Percentiles rank a stretch among this genome's conserved stretches.
Evolutionary conservation across 768 basidiomycete genomes (phyloP).

Genomic region (Podaxis sp.): DNA sequence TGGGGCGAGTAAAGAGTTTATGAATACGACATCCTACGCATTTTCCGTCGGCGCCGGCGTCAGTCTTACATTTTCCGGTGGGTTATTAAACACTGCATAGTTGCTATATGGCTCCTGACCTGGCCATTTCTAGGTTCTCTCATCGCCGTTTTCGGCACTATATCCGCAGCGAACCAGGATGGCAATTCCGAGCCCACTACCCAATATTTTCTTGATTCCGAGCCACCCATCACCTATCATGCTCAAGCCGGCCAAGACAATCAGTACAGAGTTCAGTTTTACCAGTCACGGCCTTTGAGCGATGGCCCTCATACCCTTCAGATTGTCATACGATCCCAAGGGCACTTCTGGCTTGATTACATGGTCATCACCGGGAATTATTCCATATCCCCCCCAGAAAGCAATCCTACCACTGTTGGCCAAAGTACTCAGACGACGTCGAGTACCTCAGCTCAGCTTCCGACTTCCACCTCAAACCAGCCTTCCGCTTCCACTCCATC

Average conservation of each 20-base stretch:
- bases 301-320: not conserved
- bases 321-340: not conserved
- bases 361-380: not conserved
- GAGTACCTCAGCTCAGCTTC: no score
- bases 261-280: not conserved
- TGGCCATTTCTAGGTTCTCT: not conserved
- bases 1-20: not conserved
- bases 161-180: not conserved
- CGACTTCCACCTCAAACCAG: no score
- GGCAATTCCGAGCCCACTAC: not conserved
- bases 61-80: not conserved
- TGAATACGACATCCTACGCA: not conserved
- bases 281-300: not conserved
- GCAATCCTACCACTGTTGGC: no score
- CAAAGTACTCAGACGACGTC: no score
- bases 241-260: not conserved
- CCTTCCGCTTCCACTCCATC: no score
- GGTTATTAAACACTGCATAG: not conserved
- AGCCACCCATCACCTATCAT: not conserved
- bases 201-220: not conserved
- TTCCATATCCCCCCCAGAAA: no score
- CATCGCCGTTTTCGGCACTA: not conserved
- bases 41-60: not conserved
- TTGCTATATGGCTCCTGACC: not conserved
- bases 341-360: not conserved